A percentile compares a stretch with the other conserved stretches of the same genome.
Conservation (phyloP, 2,329 filamentous ascomycete species). For the Sporothrix pallida region DNA sequence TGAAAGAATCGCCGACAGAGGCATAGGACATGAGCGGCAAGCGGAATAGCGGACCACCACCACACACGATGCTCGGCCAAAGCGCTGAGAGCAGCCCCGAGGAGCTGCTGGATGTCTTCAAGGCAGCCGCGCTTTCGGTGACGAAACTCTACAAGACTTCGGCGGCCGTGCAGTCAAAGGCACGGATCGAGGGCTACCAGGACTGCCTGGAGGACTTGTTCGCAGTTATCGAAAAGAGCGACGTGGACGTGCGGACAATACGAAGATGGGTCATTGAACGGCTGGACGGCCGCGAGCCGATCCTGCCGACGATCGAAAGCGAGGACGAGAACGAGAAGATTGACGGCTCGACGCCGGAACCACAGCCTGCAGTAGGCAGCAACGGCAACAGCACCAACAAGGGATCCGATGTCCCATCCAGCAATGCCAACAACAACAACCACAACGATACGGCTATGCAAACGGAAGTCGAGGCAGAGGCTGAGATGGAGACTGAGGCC, state of each 20-base stretch:
- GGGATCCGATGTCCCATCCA: no score
- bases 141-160: conserved; percentile 97
- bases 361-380: conserved; percentile 43
- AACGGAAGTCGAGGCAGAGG: neutral
- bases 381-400: neutral
- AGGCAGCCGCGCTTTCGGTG: conserved; percentile 87
- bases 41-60: neutral
- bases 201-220: conserved; percentile 91
- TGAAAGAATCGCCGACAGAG: neutral
- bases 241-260: conserved; percentile 74
- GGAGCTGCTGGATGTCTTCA: conserved; percentile 85
- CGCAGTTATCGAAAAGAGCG: conserved; percentile 79
- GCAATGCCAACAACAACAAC: neutral
- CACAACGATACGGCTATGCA: conserved; percentile 22
- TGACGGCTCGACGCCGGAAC: conserved; percentile 65
- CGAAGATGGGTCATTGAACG: conserved; percentile 72
- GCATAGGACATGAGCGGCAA: neutral
- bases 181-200: conserved; percentile 84
- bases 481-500: conserved; percentile 39
- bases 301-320: conserved; percentile 52
- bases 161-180: conserved; percentile 74
- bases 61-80: conserved; percentile 25
- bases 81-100: conserved; percentile 50
- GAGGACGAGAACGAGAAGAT: conserved; percentile 70
- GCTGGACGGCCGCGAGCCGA: conserved; percentile 65